A percentile compares a stretch with the other conserved stretches of the same genome.
These are phyloP conservation scores for Aspergillus fijiensis DNA, from an alignment of 2,329 filamentous ascomycete species.

Conservation along the genomic window DNA sequence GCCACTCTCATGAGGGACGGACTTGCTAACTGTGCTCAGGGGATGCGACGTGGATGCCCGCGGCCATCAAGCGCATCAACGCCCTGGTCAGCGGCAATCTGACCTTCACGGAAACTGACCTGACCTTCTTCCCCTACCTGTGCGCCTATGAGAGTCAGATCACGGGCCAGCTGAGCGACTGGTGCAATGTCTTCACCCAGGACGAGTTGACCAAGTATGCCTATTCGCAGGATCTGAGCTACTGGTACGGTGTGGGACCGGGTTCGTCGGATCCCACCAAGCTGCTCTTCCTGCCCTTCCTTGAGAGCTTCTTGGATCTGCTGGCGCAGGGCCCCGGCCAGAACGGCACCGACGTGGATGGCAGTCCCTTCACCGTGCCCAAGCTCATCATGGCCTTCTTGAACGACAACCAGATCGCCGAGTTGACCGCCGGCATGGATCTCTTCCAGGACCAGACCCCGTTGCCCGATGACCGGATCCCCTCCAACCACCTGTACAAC, in stretches of 20 bases:
- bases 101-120: constrained; percentile 54
- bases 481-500: constrained; percentile 51
- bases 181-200: constrained; percentile 62
- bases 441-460: constrained; percentile 59
- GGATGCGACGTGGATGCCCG: constrained; percentile 18
- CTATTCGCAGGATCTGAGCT: constrained; percentile 66
- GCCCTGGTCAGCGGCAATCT: constrained; percentile 54
- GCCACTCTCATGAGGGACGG: background rate
- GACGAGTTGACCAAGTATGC: constrained; percentile 64
- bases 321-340: constrained; percentile 50
- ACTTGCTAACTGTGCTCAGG: background rate
- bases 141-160: constrained; percentile 72
- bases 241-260: constrained; percentile 62
- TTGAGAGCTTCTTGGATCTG: constrained; percentile 54
- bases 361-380: constrained; percentile 48
- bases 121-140: constrained; percentile 64
- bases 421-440: constrained; percentile 60
- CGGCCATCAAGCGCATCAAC: constrained; percentile 51
- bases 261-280: constrained; percentile 27
- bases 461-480: constrained; percentile 50
- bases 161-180: constrained; percentile 59
- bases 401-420: constrained; percentile 66
- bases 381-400: constrained; percentile 62
- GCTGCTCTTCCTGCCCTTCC: constrained; percentile 45
- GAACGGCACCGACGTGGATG: constrained; percentile 48